These are phyloP conservation scores for Begonia fuchsioides DNA, from an alignment of 306 rosid genomes.

Conservation along the genomic window DNA sequence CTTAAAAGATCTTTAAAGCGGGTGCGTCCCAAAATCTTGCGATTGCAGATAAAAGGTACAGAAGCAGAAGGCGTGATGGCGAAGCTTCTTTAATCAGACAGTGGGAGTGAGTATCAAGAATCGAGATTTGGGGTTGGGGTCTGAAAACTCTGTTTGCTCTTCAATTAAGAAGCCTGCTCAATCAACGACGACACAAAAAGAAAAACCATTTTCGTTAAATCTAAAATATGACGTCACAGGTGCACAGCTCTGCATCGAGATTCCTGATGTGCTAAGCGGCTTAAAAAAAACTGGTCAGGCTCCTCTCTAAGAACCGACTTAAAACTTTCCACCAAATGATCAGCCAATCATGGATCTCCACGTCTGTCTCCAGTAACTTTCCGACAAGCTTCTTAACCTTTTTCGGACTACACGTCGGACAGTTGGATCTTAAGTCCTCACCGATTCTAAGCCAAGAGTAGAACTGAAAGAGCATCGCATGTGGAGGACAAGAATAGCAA, in stretches of 20 bases:
- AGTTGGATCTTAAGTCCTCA: too few species aligned
- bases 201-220: too few species aligned
- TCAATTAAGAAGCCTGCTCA: slow-evolving; percentile 2
- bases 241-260: slow-evolving; percentile 8
- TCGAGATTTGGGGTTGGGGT: not conserved
- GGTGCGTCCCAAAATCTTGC: not conserved
- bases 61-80: slow-evolving; percentile 10
- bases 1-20: not conserved
- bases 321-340: slow-evolving; percentile 2
- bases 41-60: not conserved
- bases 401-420: too few species aligned
- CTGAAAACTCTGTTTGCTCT: not conserved
- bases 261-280: slow-evolving; percentile 11
- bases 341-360: slow-evolving; percentile 12
- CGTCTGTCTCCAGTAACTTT: not conserved
- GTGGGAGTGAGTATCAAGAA: slow-evolving; percentile 5
- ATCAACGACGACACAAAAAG: too few species aligned
- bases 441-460: too few species aligned
- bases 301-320: not conserved
- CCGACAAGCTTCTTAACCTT: too few species aligned
- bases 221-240: slow-evolving; percentile 6
- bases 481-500: too few species aligned
- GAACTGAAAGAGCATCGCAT: too few species aligned
- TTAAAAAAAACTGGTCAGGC: not conserved
- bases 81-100: slow-evolving; percentile 14